A percentile compares a stretch with the other conserved stretches of the same genome.
These are phyloP conservation scores for Colletotrichum viniferum DNA, from an alignment of 2,329 filamentous ascomycete genomes.

Conservation along the genomic window DNA sequence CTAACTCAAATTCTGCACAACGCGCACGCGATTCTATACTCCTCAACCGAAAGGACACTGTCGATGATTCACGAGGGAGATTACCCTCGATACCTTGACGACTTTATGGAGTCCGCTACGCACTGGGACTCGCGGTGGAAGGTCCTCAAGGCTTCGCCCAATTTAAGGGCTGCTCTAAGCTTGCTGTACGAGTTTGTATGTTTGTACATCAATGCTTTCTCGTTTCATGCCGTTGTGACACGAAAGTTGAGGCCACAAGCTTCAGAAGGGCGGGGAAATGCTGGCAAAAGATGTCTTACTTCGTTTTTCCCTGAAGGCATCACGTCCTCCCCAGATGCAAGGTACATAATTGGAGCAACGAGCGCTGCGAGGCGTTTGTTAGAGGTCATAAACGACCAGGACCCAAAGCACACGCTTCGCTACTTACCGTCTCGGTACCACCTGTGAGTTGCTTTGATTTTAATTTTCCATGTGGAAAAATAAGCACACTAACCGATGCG, in stretches of 20 bases:
- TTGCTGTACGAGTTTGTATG: neutral
- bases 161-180: neutral
- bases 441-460: neutral
- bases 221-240: neutral
- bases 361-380: neutral
- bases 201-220: neutral
- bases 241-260: neutral
- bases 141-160: accelerated
- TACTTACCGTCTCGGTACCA: neutral
- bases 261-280: neutral
- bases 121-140: neutral
- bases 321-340: neutral
- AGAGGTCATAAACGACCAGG: neutral
- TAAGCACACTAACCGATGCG: accelerated
- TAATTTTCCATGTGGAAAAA: neutral
- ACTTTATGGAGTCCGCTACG: neutral
- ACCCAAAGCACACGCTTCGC: neutral
- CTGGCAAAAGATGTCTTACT: neutral
- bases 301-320: neutral
- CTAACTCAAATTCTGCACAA: neutral
- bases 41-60: neutral
- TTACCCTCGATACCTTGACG: neutral
- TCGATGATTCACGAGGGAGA: neutral
- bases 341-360: neutral
- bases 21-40: neutral